Conservation (phyloP, 2,329 filamentous ascomycete genomes). For the Colletotrichum sp. region DNA sequence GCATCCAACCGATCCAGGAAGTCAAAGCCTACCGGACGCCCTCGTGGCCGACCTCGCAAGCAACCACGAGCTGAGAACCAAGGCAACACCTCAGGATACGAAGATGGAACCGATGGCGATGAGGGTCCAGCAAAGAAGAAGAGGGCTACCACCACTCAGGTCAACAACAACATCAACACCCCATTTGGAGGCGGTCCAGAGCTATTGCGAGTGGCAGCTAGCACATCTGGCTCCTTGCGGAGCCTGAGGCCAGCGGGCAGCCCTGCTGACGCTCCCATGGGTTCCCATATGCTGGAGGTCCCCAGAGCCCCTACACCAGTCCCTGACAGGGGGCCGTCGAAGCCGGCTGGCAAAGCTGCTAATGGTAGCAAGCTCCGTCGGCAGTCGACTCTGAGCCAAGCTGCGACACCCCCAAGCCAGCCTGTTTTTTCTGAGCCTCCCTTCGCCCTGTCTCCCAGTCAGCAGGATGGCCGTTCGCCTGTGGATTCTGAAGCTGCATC, state of each 20-base stretch:
- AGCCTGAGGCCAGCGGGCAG: conserved; percentile 77
- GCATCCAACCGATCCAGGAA: conserved; percentile 52
- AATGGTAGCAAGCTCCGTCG: conserved; percentile 61
- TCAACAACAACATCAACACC: conserved; percentile 73
- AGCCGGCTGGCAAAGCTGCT: conserved; percentile 32
- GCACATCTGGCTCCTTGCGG: conserved; percentile 86
- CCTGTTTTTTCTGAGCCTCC: conserved; percentile 42
- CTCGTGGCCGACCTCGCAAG: conserved; percentile 62
- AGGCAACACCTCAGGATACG: conserved; percentile 77
- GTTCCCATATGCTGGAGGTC: conserved; percentile 70
- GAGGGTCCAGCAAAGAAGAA: conserved; percentile 68
- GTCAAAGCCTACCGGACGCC: conserved; percentile 56
- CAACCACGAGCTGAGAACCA: conserved; percentile 46
- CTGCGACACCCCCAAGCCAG: conserved; percentile 35
- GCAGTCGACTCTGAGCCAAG: conserved; percentile 63
- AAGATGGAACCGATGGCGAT: conserved; percentile 68
- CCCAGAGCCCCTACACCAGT: conserved; percentile 80
- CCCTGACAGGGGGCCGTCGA: conserved; percentile 51
- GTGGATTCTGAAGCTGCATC: conserved; percentile 56
- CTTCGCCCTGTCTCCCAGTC: conserved; percentile 51
- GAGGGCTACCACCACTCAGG: conserved; percentile 77
- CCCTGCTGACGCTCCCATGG: conserved; percentile 45
- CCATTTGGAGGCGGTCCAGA: conserved; percentile 77
- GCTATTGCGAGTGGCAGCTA: conserved; percentile 87
- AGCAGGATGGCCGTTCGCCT: conserved; percentile 59